Evolutionary conservation across 306 rosid genomes (phyloP).

Genomic region (Ormosia emarginata): DNA sequence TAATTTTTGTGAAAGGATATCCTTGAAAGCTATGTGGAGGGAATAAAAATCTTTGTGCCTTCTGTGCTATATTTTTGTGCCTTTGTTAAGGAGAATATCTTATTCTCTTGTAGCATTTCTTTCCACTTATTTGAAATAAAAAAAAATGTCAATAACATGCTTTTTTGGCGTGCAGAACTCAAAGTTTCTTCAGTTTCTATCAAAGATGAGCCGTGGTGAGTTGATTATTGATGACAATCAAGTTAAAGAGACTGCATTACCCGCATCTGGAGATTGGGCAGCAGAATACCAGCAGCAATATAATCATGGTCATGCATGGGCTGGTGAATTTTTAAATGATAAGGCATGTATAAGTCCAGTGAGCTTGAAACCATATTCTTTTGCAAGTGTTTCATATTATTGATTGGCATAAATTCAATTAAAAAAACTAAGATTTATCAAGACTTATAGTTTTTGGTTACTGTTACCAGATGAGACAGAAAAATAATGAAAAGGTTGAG

Average conservation of each 20-base stretch:
- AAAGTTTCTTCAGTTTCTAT: slow-evolving; percentile 89
- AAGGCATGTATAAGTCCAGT: slow-evolving; percentile 31
- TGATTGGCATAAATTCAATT: slow-evolving; percentile 1
- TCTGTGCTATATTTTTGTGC: neutral
- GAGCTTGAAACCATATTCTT: slow-evolving; percentile 12
- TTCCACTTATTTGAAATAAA: neutral
- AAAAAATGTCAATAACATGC: neutral
- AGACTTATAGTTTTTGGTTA: neutral
- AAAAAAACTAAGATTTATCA: neutral
- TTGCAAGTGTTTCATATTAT: slow-evolving; percentile 10
- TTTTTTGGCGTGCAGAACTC: slow-evolving; percentile 70
- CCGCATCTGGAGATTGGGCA: slow-evolving; percentile 85
- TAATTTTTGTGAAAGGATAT: neutral
- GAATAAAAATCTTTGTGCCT: neutral
- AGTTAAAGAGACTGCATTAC: slow-evolving; percentile 62
- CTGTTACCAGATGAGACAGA: neutral
- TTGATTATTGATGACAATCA: slow-evolving; percentile 86
- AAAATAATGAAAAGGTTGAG: neutral
- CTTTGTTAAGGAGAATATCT: neutral
- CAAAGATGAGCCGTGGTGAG: slow-evolving; percentile 99
- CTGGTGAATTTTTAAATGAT: slow-evolving; percentile 71
- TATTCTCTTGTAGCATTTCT: neutral
- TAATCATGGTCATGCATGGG: slow-evolving; percentile 61
- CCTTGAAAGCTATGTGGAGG: neutral
- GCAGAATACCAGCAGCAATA: slow-evolving; percentile 74